Evolutionary conservation across 2,329 filamentous ascomycete species (phyloP).

Genomic region (Ceratocystis colombiana): DNA sequence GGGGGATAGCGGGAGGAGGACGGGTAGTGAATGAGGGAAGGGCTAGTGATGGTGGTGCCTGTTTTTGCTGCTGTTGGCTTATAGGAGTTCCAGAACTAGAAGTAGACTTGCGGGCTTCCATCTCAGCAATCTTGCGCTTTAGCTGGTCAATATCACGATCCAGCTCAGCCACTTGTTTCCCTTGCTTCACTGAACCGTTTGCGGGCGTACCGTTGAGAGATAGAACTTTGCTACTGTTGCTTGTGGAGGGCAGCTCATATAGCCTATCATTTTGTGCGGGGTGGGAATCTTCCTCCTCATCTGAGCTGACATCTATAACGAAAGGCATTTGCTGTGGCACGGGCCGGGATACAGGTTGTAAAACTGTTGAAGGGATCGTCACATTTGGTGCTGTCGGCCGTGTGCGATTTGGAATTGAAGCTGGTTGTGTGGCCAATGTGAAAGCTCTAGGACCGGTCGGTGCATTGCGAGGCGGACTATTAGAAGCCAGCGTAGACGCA

Average conservation of each 20-base stretch:
- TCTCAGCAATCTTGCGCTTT: conserved; percentile 49
- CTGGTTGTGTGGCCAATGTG: not conserved
- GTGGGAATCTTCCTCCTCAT: conserved; percentile 24
- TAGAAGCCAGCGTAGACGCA: not conserved
- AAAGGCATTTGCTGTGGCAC: conserved; percentile 16
- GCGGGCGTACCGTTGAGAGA: not conserved
- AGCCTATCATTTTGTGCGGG: conserved; percentile 16
- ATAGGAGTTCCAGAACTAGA: conserved; percentile 15
- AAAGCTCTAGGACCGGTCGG: conserved; percentile 17
- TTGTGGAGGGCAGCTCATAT: conserved; percentile 17
- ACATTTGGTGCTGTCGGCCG: not conserved
- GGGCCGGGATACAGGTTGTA: conserved; percentile 11
- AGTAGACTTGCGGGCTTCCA: conserved; percentile 43
- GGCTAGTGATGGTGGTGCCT: not conserved
- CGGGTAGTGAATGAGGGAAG: conserved; percentile 1
- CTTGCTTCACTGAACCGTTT: not conserved
- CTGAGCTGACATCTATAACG: conserved; percentile 23
- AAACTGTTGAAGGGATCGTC: not conserved
- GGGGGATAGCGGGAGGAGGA: not conserved
- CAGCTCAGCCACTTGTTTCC: conserved; percentile 32
- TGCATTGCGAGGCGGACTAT: not conserved
- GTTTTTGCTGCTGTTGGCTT: not conserved
- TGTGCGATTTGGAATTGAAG: conserved; percentile 1
- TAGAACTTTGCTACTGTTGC: not conserved
- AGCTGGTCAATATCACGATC: conserved; percentile 50